Evolutionary conservation across 2,329 filamentous ascomycete genomes (phyloP).

Genomic region (Verticillium isaacii): DNA sequence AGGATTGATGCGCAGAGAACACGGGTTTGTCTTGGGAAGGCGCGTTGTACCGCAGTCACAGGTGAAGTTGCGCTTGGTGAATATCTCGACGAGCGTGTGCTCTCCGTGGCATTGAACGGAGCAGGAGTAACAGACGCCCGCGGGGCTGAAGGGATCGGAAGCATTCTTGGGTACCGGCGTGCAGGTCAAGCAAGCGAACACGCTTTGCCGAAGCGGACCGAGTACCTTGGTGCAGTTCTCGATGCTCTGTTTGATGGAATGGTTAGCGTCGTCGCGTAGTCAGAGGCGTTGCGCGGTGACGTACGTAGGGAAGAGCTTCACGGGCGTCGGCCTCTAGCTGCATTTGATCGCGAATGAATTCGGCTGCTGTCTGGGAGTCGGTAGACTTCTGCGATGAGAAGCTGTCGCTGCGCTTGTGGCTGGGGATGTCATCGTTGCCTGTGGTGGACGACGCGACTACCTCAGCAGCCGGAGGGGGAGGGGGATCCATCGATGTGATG

Average conservation of each 20-base stretch:
- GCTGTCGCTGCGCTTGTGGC: constrained; percentile 46
- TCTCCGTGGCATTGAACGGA: constrained; percentile 96
- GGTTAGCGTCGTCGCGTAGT: not conserved
- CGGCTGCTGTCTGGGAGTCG: constrained; percentile 67
- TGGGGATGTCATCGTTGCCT: constrained; percentile 7
- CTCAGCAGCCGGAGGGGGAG: constrained; percentile 19
- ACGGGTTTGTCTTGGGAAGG: constrained; percentile 65
- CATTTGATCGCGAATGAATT: constrained; percentile 87
- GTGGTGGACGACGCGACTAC: not conserved
- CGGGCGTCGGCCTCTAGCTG: constrained; percentile 91
- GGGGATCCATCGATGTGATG: constrained; percentile 33
- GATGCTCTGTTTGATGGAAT: constrained; percentile 61
- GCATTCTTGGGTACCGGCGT: constrained; percentile 68
- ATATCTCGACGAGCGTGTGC: constrained; percentile 90
- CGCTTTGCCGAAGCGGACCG: constrained; percentile 77
- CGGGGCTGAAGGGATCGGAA: constrained; percentile 61
- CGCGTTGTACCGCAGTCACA: constrained; percentile 94
- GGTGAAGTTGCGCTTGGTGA: constrained; percentile 90
- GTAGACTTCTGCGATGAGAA: constrained; percentile 55
- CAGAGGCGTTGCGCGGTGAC: constrained; percentile 20
- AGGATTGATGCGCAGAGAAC: constrained; percentile 68
- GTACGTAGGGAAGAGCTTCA: constrained; percentile 87
- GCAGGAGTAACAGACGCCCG: constrained; percentile 93
- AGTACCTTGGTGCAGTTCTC: constrained; percentile 89
- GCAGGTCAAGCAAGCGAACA: constrained; percentile 93